phyloP scores from a whole-genome alignment of 495 filamentous ascomycete species.

The Cercophora samala region DNA sequence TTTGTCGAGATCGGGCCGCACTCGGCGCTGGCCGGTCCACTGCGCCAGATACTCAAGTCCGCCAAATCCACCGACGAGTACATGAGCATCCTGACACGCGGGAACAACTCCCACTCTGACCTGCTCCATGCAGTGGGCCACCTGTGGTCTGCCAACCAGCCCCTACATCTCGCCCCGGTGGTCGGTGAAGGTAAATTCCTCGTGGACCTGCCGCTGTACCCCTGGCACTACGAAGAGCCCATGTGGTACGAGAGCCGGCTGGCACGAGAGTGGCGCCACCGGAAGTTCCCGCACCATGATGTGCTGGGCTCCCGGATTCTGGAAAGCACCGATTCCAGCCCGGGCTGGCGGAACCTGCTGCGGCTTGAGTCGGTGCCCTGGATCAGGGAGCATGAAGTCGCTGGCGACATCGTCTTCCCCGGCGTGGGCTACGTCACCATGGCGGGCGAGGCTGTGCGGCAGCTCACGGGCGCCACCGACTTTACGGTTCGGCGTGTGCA shows the following conservation, averaged over 20 bases:
- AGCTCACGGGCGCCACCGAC: neutral
- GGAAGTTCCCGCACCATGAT: neutral
- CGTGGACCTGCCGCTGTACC: neutral
- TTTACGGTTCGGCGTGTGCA: neutral
- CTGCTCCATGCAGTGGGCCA: neutral
- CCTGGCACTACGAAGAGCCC: neutral
- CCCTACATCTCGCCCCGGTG: neutral
- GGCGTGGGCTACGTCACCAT: conserved; percentile 47
- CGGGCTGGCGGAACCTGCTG: neutral
- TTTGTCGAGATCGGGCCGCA: neutral
- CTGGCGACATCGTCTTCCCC: conserved; percentile 46
- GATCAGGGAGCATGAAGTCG: conserved; percentile 40
- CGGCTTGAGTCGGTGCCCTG: conserved; percentile 24
- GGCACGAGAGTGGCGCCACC: neutral
- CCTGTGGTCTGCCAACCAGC: neutral
- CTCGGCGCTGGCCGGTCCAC: neutral
- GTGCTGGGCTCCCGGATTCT: neutral
- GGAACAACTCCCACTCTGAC: neutral
- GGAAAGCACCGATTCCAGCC: neutral
- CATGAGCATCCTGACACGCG: neutral
- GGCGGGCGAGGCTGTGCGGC: conserved; percentile 18
- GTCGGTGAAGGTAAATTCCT: neutral
- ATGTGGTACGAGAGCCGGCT: neutral
- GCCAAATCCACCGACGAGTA: neutral
- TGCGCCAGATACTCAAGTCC: neutral